phyloP scores from a whole-genome alignment of 305 asterid genomes.

The Solanum aculeatissimum region DNA sequence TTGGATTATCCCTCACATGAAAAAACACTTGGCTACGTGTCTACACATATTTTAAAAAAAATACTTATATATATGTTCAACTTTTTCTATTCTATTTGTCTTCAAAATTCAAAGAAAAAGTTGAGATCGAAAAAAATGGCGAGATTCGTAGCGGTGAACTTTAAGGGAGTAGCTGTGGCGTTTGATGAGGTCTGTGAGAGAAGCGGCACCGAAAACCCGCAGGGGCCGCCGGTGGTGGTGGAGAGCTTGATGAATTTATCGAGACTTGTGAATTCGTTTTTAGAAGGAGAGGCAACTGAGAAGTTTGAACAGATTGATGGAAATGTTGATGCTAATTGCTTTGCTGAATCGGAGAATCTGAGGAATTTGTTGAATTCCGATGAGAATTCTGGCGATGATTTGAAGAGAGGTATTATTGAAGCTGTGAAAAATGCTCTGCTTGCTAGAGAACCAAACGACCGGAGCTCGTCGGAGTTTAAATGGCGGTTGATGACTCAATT shows the following conservation, averaged over 20 bases:
- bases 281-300: constrained; percentile 1
- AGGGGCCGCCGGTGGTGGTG: not conserved
- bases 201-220: constrained; percentile 87
- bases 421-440: constrained; percentile 27
- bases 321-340: not conserved
- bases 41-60: too few species aligned
- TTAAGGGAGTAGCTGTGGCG: constrained; percentile 47
- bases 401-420: constrained; percentile 9
- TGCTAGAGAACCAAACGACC: constrained; percentile 4
- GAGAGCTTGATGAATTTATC: constrained; percentile 30
- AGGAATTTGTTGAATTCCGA: constrained; percentile 16
- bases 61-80: too few species aligned
- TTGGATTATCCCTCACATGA: too few species aligned
- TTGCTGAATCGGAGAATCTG: constrained; percentile 23
- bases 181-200: constrained; percentile 62
- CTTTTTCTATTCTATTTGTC: constrained; percentile 1
- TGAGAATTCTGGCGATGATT: not conserved
- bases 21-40: too few species aligned
- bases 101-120: not conserved
- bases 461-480: constrained; percentile 32
- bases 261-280: constrained; percentile 56
- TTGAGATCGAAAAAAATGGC: constrained; percentile 8
- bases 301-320: constrained; percentile 1
- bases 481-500: constrained; percentile 57
- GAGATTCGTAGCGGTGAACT: constrained; percentile 29